Percentiles rank a stretch among this genome's conserved stretches.
These are phyloP conservation scores for Sarcocystis neurona DNA, from an alignment of 169 alveolate species.

Conservation along the genomic window DNA sequence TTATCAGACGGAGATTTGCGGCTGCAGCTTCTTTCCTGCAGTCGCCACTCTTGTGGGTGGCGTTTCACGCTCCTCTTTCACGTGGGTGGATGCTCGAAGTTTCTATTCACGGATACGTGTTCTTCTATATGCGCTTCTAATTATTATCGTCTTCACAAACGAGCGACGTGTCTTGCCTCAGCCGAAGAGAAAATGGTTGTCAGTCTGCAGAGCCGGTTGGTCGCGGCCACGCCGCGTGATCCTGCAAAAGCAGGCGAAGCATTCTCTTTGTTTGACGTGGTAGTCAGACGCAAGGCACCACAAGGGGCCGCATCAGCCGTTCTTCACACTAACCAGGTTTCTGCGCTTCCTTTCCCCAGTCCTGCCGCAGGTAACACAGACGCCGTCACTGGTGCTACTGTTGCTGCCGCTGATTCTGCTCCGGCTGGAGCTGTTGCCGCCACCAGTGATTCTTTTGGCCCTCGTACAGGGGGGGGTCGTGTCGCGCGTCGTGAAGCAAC, in stretches of 20 bases:
- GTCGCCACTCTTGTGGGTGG: too few species aligned
- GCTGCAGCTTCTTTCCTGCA: too few species aligned
- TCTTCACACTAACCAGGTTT: too few species aligned
- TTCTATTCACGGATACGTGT: too few species aligned
- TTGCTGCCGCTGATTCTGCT: constrained; percentile 3
- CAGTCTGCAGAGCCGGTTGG: constrained; percentile 32
- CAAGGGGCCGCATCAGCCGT: too few species aligned
- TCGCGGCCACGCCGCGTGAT: constrained; percentile 25
- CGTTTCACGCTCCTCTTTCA: too few species aligned
- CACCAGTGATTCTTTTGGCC: background rate
- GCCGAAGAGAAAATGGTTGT: background rate
- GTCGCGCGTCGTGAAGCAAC: background rate
- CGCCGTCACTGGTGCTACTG: background rate
- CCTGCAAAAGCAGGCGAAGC: background rate
- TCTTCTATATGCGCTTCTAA: too few species aligned
- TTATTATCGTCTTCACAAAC: too few species aligned
- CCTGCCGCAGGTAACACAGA: background rate
- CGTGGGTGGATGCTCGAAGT: too few species aligned
- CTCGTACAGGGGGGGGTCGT: background rate
- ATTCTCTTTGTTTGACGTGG: background rate
- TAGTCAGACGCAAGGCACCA: constrained; percentile 8
- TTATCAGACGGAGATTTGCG: too few species aligned
- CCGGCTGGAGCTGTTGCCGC: background rate
- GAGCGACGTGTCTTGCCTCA: too few species aligned
- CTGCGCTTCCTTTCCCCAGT: too few species aligned